A percentile compares a stretch with the other conserved stretches of the same genome.
Evolutionary conservation across 1,139 yeast genomes (phyloP).

Genomic region (Magnusiomyces suaveolens): DNA sequence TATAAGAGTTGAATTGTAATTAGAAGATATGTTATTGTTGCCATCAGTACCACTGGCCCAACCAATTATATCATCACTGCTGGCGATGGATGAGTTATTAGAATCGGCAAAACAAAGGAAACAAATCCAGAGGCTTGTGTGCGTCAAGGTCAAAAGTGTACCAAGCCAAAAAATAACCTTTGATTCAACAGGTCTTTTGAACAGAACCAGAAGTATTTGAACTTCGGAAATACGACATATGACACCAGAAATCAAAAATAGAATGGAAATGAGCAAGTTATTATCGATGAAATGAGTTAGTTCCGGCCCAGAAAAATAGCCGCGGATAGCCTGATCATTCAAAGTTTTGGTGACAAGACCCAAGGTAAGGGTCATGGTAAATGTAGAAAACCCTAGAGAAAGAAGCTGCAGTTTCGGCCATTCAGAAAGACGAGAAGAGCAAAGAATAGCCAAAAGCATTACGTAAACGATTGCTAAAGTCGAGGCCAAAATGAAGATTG

Average conservation of each 20-base stretch:
- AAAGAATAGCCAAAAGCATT: constrained; percentile 5
- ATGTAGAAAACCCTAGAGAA: constrained; percentile 6
- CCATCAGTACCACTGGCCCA: background rate
- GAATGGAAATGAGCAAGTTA: constrained; percentile 6
- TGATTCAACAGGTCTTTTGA: constrained; percentile 9
- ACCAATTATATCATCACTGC: background rate
- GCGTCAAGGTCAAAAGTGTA: constrained; percentile 3
- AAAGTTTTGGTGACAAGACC: constrained; percentile 7
- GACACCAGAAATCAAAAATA: constrained; percentile 8
- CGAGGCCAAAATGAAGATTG: constrained; percentile 10
- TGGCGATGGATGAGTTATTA: background rate
- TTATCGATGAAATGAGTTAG: constrained; percentile 4
- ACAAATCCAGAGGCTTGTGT: constrained; percentile 7
- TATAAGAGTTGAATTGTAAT: background rate
- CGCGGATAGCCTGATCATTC: constrained; percentile 4
- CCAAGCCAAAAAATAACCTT: constrained; percentile 12
- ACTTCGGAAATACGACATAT: constrained; percentile 3
- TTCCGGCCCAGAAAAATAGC: constrained; percentile 12
- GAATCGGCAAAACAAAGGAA: constrained; percentile 1
- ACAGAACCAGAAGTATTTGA: constrained; percentile 12
- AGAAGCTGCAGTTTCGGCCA: constrained; percentile 12
- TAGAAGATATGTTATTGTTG: too few relatives aligned
- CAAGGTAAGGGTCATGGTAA: constrained; percentile 7
- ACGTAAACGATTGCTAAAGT: constrained; percentile 7
- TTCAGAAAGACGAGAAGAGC: constrained; percentile 3